Conservation (phyloP, 257 asterid genomes). For the Plantago major region DNA sequence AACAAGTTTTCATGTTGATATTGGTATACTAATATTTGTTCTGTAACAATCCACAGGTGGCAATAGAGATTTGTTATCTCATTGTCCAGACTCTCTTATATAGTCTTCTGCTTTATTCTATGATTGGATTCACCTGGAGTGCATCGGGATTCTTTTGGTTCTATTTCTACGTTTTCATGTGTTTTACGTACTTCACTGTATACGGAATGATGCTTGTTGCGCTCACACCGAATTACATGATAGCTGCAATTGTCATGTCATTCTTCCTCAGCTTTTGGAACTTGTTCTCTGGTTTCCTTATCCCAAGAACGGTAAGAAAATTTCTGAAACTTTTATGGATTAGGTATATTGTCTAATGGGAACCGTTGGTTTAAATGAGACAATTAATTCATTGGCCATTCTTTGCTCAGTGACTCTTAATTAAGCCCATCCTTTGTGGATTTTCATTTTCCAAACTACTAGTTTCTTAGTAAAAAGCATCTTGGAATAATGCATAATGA, state of each 20-base stretch:
- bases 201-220: constrained; percentile 53
- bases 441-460: too few species aligned
- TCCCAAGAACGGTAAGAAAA: constrained; percentile 61
- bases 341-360: too few species aligned
- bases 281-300: constrained; percentile 68
- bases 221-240: constrained; percentile 65
- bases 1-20: background rate
- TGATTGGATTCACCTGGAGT: constrained; percentile 49
- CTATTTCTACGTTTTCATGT: constrained; percentile 43
- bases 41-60: constrained; percentile 39
- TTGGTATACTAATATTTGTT: background rate
- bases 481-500: too few species aligned
- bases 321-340: background rate
- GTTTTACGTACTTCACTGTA: constrained; percentile 43
- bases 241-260: constrained; percentile 75
- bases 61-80: constrained; percentile 54
- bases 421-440: too few species aligned
- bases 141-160: constrained; percentile 42
- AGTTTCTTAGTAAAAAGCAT: too few species aligned
- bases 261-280: constrained; percentile 90
- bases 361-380: too few species aligned
- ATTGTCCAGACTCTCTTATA: constrained; percentile 39
- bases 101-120: constrained; percentile 40
- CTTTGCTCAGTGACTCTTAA: too few species aligned
- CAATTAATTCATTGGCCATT: too few species aligned